These are phyloP conservation scores for Neocucurbitaria cava DNA, from an alignment of 2,329 filamentous ascomycete species.

Conservation along the genomic window DNA sequence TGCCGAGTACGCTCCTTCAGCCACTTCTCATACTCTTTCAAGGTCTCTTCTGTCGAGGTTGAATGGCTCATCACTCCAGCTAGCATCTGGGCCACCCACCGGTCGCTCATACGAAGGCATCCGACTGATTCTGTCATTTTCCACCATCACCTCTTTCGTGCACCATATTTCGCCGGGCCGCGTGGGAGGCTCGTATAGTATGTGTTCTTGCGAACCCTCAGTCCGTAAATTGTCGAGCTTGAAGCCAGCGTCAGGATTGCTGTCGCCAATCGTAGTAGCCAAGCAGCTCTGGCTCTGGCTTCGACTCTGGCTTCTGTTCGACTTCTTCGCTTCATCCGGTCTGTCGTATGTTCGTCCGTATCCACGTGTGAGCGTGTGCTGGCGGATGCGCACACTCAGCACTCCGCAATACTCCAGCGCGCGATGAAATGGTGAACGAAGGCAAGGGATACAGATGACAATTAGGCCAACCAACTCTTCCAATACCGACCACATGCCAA, in stretches of 20 bases:
- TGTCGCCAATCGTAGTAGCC: background rate
- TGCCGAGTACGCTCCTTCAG: background rate
- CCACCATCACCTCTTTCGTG: constrained; percentile 16
- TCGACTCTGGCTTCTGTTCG: background rate
- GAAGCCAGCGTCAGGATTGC: background rate
- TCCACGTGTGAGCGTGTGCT: constrained; percentile 3
- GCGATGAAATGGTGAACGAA: constrained; percentile 26
- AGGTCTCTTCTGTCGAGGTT: background rate
- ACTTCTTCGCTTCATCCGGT: background rate
- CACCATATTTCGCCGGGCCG: constrained; percentile 16
- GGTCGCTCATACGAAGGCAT: constrained; percentile 9
- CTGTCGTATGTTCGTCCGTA: constrained; percentile 10
- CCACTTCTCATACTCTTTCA: background rate
- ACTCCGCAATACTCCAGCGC: constrained; percentile 17
- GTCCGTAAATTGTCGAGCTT: constrained; percentile 9
- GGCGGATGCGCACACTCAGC: constrained; percentile 2
- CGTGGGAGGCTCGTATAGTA: background rate
- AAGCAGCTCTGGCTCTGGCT: constrained; percentile 8
- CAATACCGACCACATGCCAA: constrained; percentile 30
- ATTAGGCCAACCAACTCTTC: constrained; percentile 32
- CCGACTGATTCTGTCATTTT: constrained; percentile 11
- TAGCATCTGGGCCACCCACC: constrained; percentile 1
- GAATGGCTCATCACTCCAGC: constrained; percentile 9
- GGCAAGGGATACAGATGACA: constrained; percentile 30
- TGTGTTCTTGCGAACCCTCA: constrained; percentile 7